These are phyloP conservation scores for Fonsecaea multimorphosa DNA, from an alignment of 2,329 filamentous ascomycete genomes.

Conservation along the genomic window DNA sequence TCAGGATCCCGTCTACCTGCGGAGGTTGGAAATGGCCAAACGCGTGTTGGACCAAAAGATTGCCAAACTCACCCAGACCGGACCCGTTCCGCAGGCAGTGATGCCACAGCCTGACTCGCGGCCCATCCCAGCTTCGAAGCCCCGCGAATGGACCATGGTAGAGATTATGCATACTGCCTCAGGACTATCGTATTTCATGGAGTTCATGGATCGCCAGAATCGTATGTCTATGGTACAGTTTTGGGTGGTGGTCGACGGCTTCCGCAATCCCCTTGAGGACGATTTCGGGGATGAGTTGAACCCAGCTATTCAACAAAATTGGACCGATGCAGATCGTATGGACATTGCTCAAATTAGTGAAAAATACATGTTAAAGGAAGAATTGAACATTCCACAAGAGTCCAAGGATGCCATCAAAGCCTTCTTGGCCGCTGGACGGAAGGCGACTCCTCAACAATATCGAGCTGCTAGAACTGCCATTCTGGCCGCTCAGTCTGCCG, in stretches of 20 bases:
- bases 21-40: constrained; percentile 90
- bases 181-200: constrained; percentile 98
- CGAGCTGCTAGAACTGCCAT: constrained; percentile 81
- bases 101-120: constrained; percentile 43
- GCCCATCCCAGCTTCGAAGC: constrained; percentile 56
- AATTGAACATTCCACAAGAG: constrained; percentile 75
- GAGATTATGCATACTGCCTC: constrained; percentile 90
- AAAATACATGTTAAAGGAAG: constrained; percentile 80
- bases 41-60: constrained; percentile 87
- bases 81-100: constrained; percentile 44
- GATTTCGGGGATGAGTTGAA: constrained; percentile 69
- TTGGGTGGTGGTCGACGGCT: constrained; percentile 96
- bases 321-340: constrained; percentile 81
- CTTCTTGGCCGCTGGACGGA: constrained; percentile 78
- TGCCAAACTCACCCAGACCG: constrained; percentile 74
- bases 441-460: constrained; percentile 81
- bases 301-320: constrained; percentile 55
- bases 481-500: constrained; percentile 78
- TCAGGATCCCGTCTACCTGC: constrained; percentile 84
- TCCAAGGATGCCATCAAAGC: constrained; percentile 72
- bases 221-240: constrained; percentile 93
- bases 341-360: constrained; percentile 93
- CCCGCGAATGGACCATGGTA: constrained; percentile 75
- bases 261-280: constrained; percentile 91
- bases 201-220: constrained; percentile 93